Base-by-base conservation (phyloP, 2,329 filamentous ascomycete species). In the Cladosporium velox region DNA sequence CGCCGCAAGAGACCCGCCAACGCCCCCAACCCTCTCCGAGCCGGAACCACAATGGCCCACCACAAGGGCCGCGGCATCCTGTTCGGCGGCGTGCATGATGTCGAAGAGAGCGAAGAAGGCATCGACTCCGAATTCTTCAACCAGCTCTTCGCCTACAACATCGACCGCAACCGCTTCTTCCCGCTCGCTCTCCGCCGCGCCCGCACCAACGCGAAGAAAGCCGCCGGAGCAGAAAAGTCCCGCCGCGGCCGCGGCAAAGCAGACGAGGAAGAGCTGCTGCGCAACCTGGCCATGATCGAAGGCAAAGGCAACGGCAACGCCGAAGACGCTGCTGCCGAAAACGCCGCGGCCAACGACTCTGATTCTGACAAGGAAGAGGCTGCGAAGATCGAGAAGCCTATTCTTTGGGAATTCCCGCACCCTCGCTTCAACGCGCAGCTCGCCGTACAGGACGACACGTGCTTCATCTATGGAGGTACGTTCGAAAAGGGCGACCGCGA, bases 71-170 rank as follows among this genome's bases (percentile, higher is more conserved):
- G 95, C 67, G 95, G 95, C 0, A 94, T 99, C 66, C 81, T 92
- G 73, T 98, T 98, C 76, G 95, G 95, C 54, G 95, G 95, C 62
- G 95, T 99, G 4, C 92, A 97, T 73, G 76, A 78, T 66, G 76
- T 78, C 2, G 76, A 78, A 65, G 74, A 76, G 65, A 75, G 73
- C 63, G 76, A 78, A 63, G 95, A 99, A 77, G 93, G 91, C 3
- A 96, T 99, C 71, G 94, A 99, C 64, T 96, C 92, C 75, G 93
- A 97, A 77, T 99, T 99, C 79, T 99, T 98, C 82, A 94, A 97
- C 73, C 87, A 89, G 65, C 80, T 98, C 28, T 96, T 91, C 74
- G 91, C 93, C 5, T 98, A 93, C 92, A 97, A 96, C 75, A 88
- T 97, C 69, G 95, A 98, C 74, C 87, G 94, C 67, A 99, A 99